phyloP scores from a whole-genome alignment of 345 rosid genomes.

The Camelina laxa region DNA sequence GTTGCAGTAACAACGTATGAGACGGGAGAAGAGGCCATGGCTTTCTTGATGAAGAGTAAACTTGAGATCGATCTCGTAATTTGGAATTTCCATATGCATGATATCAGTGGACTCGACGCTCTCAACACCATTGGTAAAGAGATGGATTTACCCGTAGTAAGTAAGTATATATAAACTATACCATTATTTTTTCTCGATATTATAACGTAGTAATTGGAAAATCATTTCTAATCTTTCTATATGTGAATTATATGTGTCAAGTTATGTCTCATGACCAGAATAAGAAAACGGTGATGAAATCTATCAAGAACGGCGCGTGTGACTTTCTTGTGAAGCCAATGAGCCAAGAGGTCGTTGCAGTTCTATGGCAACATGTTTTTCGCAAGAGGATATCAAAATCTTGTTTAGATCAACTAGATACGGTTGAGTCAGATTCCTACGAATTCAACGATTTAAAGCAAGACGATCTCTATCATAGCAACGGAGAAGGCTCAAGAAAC shows the following conservation, averaged over 20 bases:
- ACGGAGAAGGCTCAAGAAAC: slow-evolving; percentile 29
- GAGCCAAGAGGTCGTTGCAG: slow-evolving; percentile 23
- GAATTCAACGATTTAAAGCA: not conserved
- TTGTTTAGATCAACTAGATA: slow-evolving; percentile 5
- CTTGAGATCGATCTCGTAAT: slow-evolving; percentile 36
- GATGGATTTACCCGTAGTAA: slow-evolving; percentile 35
- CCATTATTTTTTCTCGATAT: not conserved
- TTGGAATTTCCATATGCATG: slow-evolving; percentile 36
- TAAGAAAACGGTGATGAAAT: slow-evolving; percentile 26
- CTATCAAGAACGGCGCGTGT: slow-evolving; percentile 28
- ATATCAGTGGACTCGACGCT: slow-evolving; percentile 31
- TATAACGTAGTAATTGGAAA: too few relatives aligned
- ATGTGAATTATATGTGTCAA: slow-evolving; percentile 9
- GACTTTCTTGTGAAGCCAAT: slow-evolving; percentile 40
- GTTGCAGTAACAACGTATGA: slow-evolving; percentile 19
- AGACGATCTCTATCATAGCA: slow-evolving; percentile 1
- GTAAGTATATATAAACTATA: slow-evolving; percentile 27
- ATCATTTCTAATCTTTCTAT: not conserved
- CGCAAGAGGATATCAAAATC: slow-evolving; percentile 13
- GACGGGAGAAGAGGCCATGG: slow-evolving; percentile 29
- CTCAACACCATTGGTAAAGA: slow-evolving; percentile 18
- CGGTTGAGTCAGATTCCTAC: not conserved
- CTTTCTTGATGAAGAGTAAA: slow-evolving; percentile 24
- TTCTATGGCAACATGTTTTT: slow-evolving; percentile 39
- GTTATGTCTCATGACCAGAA: slow-evolving; percentile 31